phyloP scores from a whole-genome alignment of 1,284 basidiomycete genomes.

The Sanghuangporus sanghuang region DNA sequence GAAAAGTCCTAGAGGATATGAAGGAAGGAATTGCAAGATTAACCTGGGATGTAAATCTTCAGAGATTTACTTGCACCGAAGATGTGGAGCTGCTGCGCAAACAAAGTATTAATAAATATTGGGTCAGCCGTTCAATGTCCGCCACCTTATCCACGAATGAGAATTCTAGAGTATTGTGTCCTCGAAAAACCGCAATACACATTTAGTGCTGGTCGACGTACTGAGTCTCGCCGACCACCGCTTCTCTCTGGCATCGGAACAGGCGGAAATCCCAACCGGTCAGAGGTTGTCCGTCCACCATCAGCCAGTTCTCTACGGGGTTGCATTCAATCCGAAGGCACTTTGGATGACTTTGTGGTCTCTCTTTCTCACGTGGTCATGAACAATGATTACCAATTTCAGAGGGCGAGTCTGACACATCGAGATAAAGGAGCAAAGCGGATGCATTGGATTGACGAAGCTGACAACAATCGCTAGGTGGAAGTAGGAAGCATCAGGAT shows the following conservation, averaged over 20 bases:
- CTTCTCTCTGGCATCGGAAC: slow-evolving; percentile 41
- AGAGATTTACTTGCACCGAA: not conserved
- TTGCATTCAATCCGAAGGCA: slow-evolving; percentile 63
- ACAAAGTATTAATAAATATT: slow-evolving; percentile 77
- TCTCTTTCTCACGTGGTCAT: too few relatives aligned
- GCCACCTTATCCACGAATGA: slow-evolving; percentile 64
- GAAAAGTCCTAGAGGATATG: not conserved
- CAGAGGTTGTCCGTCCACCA: slow-evolving; percentile 60
- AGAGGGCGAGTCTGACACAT: too few relatives aligned
- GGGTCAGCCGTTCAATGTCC: slow-evolving; percentile 69
- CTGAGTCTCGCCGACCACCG: slow-evolving; percentile 61
- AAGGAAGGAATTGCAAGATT: not conserved
- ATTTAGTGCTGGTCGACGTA: slow-evolving; percentile 65
- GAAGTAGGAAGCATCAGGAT: too few relatives aligned
- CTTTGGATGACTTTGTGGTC: too few relatives aligned
- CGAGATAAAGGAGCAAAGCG: too few relatives aligned
- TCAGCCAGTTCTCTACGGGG: slow-evolving; percentile 53
- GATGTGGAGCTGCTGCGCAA: slow-evolving; percentile 29
- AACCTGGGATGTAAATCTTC: too few relatives aligned
- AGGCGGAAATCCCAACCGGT: slow-evolving; percentile 80
- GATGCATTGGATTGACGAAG: too few relatives aligned
- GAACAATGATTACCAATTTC: too few relatives aligned
- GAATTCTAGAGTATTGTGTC: slow-evolving; percentile 55
- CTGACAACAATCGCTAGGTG: too few relatives aligned
- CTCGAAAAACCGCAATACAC: slow-evolving; percentile 68